These are phyloP conservation scores for Macrolepiota albuminosa DNA, from an alignment of 768 basidiomycete genomes.

Conservation along the genomic window DNA sequence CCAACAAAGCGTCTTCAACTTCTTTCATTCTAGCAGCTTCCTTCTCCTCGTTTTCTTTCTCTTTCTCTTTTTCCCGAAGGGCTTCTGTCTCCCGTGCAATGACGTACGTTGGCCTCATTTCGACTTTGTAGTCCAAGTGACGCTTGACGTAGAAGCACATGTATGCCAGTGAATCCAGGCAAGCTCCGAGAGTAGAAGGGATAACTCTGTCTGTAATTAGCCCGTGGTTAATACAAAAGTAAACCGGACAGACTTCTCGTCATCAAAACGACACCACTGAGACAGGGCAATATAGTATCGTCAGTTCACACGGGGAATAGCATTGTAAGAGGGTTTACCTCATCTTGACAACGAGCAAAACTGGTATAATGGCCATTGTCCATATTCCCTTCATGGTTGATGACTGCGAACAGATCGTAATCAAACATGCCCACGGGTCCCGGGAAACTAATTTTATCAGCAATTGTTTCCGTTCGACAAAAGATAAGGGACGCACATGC, in stretches of 20 bases:
- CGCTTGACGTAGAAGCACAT: slow-evolving; percentile 97
- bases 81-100: slow-evolving; percentile 62
- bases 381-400: slow-evolving; percentile 92
- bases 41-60: slow-evolving; percentile 41
- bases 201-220: slow-evolving; percentile 50
- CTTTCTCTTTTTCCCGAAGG: slow-evolving; percentile 48
- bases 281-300: slow-evolving; percentile 1
- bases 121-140: slow-evolving; percentile 77
- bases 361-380: slow-evolving; percentile 95
- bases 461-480: not conserved
- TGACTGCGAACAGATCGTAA: slow-evolving; percentile 89
- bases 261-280: slow-evolving; percentile 93
- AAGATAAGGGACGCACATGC: slow-evolving; percentile 21
- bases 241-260: slow-evolving; percentile 63
- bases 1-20: slow-evolving; percentile 63
- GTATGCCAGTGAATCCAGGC: slow-evolving; percentile 74
- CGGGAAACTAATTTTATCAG: slow-evolving; percentile 30
- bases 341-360: slow-evolving; percentile 79
- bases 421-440: slow-evolving; percentile 72
- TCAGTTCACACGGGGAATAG: not conserved
- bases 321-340: slow-evolving; percentile 43
- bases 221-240: slow-evolving; percentile 2
- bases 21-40: slow-evolving; percentile 52
- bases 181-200: slow-evolving; percentile 59
- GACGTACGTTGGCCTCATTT: slow-evolving; percentile 64